phyloP scores from a whole-genome alignment of 352 stramenopile genomes.

The Lagenidium giganteum region DNA sequence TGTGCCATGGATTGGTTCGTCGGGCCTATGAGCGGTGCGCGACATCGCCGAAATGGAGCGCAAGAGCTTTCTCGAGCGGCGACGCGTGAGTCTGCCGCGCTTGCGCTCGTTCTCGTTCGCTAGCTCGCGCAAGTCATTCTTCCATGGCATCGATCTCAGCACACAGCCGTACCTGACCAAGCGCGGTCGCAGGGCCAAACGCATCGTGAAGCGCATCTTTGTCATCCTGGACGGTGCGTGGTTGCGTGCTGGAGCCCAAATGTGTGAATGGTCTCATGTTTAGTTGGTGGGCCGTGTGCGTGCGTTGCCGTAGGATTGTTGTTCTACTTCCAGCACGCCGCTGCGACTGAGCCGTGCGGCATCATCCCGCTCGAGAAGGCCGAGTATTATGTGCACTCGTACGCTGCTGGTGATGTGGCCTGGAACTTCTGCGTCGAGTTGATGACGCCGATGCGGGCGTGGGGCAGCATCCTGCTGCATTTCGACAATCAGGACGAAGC shows the following conservation, averaged over 20 bases:
- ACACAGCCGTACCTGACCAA: slow-evolving; percentile 73
- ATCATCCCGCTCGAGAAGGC: slow-evolving; percentile 57
- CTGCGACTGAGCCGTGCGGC: slow-evolving; percentile 45
- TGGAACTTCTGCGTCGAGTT: slow-evolving; percentile 79
- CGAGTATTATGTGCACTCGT: slow-evolving; percentile 71
- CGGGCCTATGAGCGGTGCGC: too few species aligned
- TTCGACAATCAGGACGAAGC: slow-evolving; percentile 51
- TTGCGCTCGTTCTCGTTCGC: too few species aligned
- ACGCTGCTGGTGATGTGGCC: slow-evolving; percentile 46
- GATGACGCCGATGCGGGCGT: slow-evolving; percentile 44
- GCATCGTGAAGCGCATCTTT: slow-evolving; percentile 69
- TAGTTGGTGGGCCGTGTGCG: neutral
- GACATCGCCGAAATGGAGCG: too few species aligned
- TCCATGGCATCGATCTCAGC: slow-evolving; percentile 57
- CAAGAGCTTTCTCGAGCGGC: slow-evolving; percentile 18
- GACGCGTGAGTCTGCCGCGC: too few species aligned
- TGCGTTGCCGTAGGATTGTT: slow-evolving; percentile 40
- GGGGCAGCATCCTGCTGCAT: slow-evolving; percentile 74
- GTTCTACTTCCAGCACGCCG: slow-evolving; percentile 72
- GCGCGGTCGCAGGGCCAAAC: slow-evolving; percentile 53
- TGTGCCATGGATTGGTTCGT: too few species aligned
- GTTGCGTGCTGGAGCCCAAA: too few species aligned
- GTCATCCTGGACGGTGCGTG: slow-evolving; percentile 61
- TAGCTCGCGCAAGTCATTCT: slow-evolving; percentile 33
- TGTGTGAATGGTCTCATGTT: neutral